Evolutionary conservation across 2,329 filamentous ascomycete species (phyloP), one percentile per base, ranked within the genome.

Genomic region (Fusarium decemcellulare): DNA sequence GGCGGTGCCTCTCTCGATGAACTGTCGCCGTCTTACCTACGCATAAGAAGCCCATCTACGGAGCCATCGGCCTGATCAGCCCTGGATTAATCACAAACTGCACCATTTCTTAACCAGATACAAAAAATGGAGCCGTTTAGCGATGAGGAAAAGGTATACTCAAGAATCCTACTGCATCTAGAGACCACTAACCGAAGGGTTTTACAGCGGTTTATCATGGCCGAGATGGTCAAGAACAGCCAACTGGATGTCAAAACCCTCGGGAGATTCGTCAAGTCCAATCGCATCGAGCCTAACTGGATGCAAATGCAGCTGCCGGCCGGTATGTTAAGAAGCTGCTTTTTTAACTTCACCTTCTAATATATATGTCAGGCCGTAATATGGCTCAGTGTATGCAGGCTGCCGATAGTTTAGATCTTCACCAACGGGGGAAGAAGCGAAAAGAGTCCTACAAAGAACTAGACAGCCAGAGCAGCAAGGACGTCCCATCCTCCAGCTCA

Each of bases 221-320:
- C 82, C 60, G 87, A 89, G 76, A 86, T 88, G 71, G 85, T 89
- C 77, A 89, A 88, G 72, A 81, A 81, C 63, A 89, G 86, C 78
- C 76, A 81, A 32, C 77, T 88, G 62, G 83, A 87, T 59, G 74
- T 87, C 27, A 75, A 79, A 11, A 76, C 75, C 16, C 76, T 89
- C 32, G 81, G 83, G 18, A 77, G 79, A 12, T 87, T 89, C 64
- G 80, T 89, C 69, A 83, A 74, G 65, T 66, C 73, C 40, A 77
- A 82, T 61, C 76, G 76, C 10, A 72, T 85, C 56, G 76, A 80
- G 62, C 82, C 83, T 9, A 79, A 82, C 56, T 86, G 83, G 83
- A 78, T 83, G 74, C 78, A 76, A 47, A 85, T 86, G 80, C 84
- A 85, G 67, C 77, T 86, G 40, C 84, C 84, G 11, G 69, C 73